Evolutionary conservation across 1,284 basidiomycete species (phyloP).

Genomic region (Cryptococcus deneoformans): DNA sequence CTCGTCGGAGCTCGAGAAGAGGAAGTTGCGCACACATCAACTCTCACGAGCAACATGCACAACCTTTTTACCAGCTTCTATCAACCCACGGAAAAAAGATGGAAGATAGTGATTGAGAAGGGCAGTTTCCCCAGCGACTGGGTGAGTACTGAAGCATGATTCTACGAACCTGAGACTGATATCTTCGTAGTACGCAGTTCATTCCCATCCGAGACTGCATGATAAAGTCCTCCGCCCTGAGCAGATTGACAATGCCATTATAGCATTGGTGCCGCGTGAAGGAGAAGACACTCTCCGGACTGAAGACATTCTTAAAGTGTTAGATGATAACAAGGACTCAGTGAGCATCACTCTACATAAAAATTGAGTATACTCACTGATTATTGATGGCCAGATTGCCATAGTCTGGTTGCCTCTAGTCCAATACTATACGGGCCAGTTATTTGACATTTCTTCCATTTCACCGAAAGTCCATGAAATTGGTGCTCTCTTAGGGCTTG

Average conservation of each 20-base stretch:
- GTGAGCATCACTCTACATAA: slow-evolving; percentile 19
- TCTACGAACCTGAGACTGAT: background rate
- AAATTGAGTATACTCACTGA: background rate
- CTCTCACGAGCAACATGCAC: slow-evolving; percentile 92
- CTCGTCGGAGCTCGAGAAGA: slow-evolving; percentile 80
- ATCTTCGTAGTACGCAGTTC: slow-evolving; percentile 77
- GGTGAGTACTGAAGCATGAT: slow-evolving; percentile 52
- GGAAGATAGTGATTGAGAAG: slow-evolving; percentile 94
- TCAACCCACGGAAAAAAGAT: slow-evolving; percentile 72
- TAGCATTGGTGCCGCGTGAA: slow-evolving; percentile 72
- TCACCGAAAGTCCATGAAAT: slow-evolving; percentile 73
- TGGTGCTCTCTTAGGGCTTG: slow-evolving; percentile 90
- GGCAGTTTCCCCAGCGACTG: slow-evolving; percentile 96
- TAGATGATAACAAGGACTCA: slow-evolving; percentile 65
- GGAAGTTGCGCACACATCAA: slow-evolving; percentile 95
- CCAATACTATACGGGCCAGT: slow-evolving; percentile 98
- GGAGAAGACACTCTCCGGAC: slow-evolving; percentile 86
- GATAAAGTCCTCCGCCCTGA: slow-evolving; percentile 65
- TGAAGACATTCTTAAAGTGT: slow-evolving; percentile 77
- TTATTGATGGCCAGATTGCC: slow-evolving; percentile 60
- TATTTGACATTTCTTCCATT: slow-evolving; percentile 81
- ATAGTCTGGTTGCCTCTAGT: slow-evolving; percentile 86
- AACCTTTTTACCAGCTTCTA: slow-evolving; percentile 94
- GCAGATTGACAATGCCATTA: slow-evolving; percentile 58
- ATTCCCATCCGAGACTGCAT: slow-evolving; percentile 78